Evolutionary conservation across 176 grass and related monocot species (phyloP).

Genomic region (Carex myosuroides): DNA sequence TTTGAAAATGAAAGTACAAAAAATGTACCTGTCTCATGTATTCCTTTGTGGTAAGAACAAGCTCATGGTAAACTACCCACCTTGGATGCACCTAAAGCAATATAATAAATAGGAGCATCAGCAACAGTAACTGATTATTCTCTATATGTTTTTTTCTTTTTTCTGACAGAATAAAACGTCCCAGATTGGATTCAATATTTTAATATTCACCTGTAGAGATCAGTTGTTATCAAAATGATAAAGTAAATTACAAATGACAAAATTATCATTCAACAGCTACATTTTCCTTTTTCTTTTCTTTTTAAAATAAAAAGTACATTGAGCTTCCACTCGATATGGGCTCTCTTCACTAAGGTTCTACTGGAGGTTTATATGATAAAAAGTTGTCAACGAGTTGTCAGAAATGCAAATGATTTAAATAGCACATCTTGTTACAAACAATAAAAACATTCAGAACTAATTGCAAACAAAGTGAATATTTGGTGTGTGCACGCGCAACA

Average conservation of each 20-base stretch:
- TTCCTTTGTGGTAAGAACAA: conserved; percentile 89
- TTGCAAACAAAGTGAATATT: conserved; percentile 3
- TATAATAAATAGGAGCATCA: not conserved
- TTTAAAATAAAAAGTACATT: not conserved
- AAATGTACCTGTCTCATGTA: conserved; percentile 77
- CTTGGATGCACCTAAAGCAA: conserved; percentile 59
- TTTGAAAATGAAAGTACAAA: not conserved
- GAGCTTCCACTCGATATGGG: not conserved
- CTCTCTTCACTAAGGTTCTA: not conserved
- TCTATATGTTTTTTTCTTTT: too few relatives aligned
- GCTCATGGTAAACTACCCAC: conserved; percentile 74
- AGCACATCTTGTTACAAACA: not conserved
- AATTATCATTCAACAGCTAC: too few relatives aligned
- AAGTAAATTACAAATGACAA: not conserved
- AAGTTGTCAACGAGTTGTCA: not conserved
- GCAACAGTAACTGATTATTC: not conserved
- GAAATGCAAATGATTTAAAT: not conserved
- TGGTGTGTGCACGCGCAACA: conserved; percentile 11
- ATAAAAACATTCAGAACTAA: not conserved
- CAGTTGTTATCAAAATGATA: not conserved
- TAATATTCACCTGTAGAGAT: not conserved
- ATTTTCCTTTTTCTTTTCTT: too few relatives aligned
- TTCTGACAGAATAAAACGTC: not conserved
- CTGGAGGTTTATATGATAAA: not conserved
- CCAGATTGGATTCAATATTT: not conserved